These are phyloP conservation scores for Populus alba DNA, from an alignment of 345 rosid species.

Conservation along the genomic window DNA sequence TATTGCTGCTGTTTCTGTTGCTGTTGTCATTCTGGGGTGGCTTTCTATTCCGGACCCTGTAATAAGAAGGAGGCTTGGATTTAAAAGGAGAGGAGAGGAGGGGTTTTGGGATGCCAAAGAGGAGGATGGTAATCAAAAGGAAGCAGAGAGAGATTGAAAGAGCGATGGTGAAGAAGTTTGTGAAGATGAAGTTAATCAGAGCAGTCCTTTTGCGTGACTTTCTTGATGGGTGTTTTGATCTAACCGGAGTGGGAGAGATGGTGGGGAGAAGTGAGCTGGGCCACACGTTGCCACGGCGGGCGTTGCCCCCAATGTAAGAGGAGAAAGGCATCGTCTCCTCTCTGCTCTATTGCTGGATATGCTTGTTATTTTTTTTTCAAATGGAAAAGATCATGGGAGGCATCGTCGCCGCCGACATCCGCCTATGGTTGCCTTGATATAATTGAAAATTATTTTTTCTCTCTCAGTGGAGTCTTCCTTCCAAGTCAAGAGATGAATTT, in stretches of 20 bases:
- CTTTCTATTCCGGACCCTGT: conserved; percentile 13
- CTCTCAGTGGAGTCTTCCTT: neutral
- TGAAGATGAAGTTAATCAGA: conserved; percentile 58
- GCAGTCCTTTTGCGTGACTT: conserved; percentile 63
- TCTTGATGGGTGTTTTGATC: conserved; percentile 58
- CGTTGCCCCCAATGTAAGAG: conserved; percentile 53
- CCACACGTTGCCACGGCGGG: conserved; percentile 64
- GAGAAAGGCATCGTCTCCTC: conserved; percentile 57
- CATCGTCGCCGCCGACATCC: neutral
- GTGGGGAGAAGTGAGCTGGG: conserved; percentile 50
- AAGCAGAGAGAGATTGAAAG: conserved; percentile 62
- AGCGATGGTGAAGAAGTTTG: conserved; percentile 74
- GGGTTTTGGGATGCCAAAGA: conserved; percentile 72
- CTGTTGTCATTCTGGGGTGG: conserved; percentile 1
- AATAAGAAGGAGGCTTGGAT: conserved; percentile 27
- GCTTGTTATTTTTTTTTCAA: neutral
- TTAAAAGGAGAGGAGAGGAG: conserved; percentile 47
- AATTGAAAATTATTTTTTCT: too few species aligned
- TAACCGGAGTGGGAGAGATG: conserved; percentile 28
- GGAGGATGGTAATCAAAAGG: conserved; percentile 66
- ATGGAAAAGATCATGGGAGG: neutral
- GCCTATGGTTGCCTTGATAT: neutral
- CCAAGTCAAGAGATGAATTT: neutral
- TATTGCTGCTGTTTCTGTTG: conserved; percentile 1
- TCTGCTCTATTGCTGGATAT: neutral